Evolutionary conservation across 2,329 filamentous ascomycete genomes (phyloP), one percentile per base, ranked within the genome.

Genomic region (Fusarium tjaetaba): DNA sequence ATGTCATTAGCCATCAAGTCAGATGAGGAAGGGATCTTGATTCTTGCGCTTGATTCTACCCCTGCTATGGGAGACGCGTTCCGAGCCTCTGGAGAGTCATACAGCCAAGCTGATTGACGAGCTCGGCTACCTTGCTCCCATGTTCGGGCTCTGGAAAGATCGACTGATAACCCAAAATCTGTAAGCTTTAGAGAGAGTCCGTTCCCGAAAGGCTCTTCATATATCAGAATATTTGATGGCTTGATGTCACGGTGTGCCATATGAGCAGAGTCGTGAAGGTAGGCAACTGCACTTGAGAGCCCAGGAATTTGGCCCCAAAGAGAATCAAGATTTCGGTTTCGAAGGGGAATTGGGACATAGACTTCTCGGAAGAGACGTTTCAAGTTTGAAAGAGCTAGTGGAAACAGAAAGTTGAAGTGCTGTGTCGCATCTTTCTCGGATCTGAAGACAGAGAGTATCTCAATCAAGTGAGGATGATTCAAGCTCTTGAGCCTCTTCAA

Each of bases 151-250:
- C 46, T 32, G 4, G 28, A 32, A 0, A 49, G 11, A 3, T 49
- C 22, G 2, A 49, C 3, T 0, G 46, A 49, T 0, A 49, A 0
- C 0, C 46, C 28, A 32, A 32, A 49, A 0, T 32, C 46, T 6
- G 28, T 32, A 0, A 49, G 46, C 7, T 49, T 49, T 0, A 32
- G 28, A 4, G 5, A 32, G 1, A 49, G 4, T 0, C 28, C 28
- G 4, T 0, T 4, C 2, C 28, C 5, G 0, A 7, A 7, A 4
- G 22, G 2, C 0, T 18, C 15, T 5, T 32, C 22, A 2, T 49
- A 49, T 4, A 49, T n/a, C 0, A 49, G 1, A 22, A 49, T 49
- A 2, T 49, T 49, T 0, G 46, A 49, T 3, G 46, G 46, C 0
- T 49, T 49, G 15, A 49, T 30, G 5, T 49, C 46, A 10, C 46